Percentiles rank a stretch among this genome's conserved stretches.
Evolutionary conservation across 1,284 basidiomycete species (phyloP).

Genomic region (Puccinia coronata): DNA sequence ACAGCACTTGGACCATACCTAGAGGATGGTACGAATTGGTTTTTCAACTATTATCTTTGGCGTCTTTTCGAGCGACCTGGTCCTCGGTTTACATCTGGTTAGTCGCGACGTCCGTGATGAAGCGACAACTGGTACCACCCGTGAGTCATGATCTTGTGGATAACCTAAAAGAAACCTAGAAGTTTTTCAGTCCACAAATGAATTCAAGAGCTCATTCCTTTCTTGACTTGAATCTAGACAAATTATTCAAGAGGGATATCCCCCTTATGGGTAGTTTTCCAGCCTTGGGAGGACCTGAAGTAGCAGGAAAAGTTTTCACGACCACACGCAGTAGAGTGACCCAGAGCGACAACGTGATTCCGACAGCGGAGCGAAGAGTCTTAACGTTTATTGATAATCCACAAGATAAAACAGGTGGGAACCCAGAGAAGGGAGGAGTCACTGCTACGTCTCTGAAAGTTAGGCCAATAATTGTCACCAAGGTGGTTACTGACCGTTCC

Average conservation of each 20-base stretch:
- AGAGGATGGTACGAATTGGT: not conserved
- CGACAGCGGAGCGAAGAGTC: not conserved
- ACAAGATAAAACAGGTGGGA: not conserved
- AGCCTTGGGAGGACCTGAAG: not conserved
- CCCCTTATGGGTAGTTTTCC: not conserved
- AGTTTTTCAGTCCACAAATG: not conserved
- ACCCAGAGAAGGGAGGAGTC: too few species aligned
- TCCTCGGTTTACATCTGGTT: not conserved
- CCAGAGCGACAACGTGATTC: slow-evolving; percentile 13
- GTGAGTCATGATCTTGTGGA: not conserved
- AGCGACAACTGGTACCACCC: not conserved
- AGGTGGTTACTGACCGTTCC: not conserved
- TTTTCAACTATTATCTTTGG: slow-evolving; percentile 1
- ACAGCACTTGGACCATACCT: too few species aligned
- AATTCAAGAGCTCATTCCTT: not conserved
- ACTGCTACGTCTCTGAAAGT: too few species aligned
- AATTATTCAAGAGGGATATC: slow-evolving; percentile 13
- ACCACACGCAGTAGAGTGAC: slow-evolving; percentile 10
- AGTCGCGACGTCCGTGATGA: not conserved
- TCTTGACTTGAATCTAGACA: not conserved
- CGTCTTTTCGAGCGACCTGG: not conserved
- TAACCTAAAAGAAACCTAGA: not conserved
- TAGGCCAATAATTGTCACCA: too few species aligned
- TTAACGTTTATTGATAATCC: slow-evolving; percentile 24
- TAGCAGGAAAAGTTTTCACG: slow-evolving; percentile 32